Base-by-base conservation (phyloP, 1,139 yeast species). In the Yamadazyma atlantica region DNA sequence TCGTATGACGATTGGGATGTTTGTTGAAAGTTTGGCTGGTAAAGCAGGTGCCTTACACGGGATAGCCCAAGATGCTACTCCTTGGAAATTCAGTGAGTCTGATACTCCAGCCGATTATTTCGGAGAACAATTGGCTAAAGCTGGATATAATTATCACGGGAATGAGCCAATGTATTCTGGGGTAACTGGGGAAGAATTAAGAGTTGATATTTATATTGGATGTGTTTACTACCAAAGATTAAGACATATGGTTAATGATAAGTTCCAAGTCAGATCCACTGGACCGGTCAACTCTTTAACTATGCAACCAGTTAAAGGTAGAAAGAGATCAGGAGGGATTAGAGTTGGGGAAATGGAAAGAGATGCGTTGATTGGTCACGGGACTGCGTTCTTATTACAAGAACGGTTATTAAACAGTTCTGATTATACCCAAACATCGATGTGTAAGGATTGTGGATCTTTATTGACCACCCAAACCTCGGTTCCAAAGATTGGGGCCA, bases 281-380 rank as follows among this genome's bases (percentile, higher is more conserved):
- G 99, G 99, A 58, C 97, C 98, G 4, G 97, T 92, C 28, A 90
- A 90, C 64, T 81, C 95, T 26, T 76, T 92, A 57, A 94, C 98
- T 13, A 90, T 92, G 97, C 99, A 92, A 73, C 99, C 99, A 33
- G 98, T 92, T 43, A 92, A 94, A 72, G 99, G 99, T 57, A 85
- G 99, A 71, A 94, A 92, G 82, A 82, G 98, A 69, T 82, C 85
- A 50, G 99, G 99, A 68, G 99, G 99, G 84, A 92, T 92, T 53
- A 95, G 99, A 76, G 95, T 92, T 29, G 98, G 98, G 62, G 98
- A 92, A 66, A 92, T 92, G 99, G 99, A 92, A 70, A 86, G 98
- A 71, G 99, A 92, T 74, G 98, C 98, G 2, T 73, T 92, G 54
- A 89, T 92, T 60, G 99, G 98, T 45, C 98, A 94, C 60, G 99